Evolutionary conservation across 768 basidiomycete species (phyloP).

Genomic region (Lentinula guzmanii): DNA sequence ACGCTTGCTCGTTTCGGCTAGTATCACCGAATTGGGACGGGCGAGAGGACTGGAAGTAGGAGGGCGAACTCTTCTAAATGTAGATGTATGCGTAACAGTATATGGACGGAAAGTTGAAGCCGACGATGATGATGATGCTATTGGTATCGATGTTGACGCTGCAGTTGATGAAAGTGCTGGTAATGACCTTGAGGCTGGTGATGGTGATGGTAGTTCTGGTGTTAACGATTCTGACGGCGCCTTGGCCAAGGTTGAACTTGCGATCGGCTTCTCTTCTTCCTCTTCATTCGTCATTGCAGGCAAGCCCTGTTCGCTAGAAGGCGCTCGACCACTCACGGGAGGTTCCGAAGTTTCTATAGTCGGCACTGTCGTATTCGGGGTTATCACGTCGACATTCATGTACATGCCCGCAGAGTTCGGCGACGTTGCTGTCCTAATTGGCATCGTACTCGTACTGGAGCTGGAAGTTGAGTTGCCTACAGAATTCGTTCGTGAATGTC

Average conservation of each 20-base stretch:
- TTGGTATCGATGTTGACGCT: neutral
- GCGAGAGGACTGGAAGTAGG: neutral
- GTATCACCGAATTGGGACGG: neutral
- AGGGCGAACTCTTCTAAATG: constrained; percentile 2
- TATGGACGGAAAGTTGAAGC: neutral
- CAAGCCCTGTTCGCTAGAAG: too few species aligned
- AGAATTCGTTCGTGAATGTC: neutral
- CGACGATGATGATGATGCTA: neutral
- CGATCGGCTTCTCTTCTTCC: too few species aligned
- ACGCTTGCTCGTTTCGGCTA: neutral
- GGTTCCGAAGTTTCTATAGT: too few species aligned
- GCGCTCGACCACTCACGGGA: too few species aligned
- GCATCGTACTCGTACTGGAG: neutral
- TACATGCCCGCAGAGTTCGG: too few species aligned
- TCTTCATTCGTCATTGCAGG: too few species aligned
- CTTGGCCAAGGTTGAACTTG: too few species aligned
- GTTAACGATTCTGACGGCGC: too few species aligned
- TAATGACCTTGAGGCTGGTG: neutral
- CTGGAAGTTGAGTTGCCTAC: neutral
- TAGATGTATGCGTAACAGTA: neutral
- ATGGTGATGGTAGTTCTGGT: neutral
- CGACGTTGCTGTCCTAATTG: neutral
- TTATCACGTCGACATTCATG: too few species aligned
- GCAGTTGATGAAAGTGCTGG: too few species aligned
- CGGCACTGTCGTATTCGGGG: too few species aligned